Evolutionary conservation across 2,329 filamentous ascomycete species (phyloP), one percentile per base, ranked within the genome.

Genomic region (Phialophora verrucosa): DNA sequence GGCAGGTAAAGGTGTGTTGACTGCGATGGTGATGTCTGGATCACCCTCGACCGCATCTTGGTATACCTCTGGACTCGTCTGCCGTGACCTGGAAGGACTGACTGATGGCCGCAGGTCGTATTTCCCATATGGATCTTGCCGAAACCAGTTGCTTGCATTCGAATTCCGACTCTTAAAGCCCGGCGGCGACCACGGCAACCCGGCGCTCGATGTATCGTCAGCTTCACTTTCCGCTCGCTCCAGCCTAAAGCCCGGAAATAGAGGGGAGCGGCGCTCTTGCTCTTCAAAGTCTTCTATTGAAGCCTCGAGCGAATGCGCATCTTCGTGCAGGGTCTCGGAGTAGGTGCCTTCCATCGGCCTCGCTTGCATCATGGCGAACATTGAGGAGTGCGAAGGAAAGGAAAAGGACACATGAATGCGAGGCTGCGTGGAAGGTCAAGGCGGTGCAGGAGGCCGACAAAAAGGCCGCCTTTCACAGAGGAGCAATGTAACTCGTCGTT

Each of bases 221-320:
- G 76, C 66, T 65, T 81, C 78, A 56, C 84, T 80, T 42, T 81
- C 79, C 59, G 80, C 80, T 17, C 64, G 67, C 49, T 78, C 76
- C 51, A 82, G 88, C 71, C 85, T 83, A 80, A 90, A 89, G 73
- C 84, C 87, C 25, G 82, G 82, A 66, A 86, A 85, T 60, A 83
- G 75, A 20, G 85, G 85, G 17, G 83, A 84, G 38, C 80, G 82
- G 65, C 80, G 81, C 67, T 82, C 82, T 72, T 82, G 81, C 69
- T 82, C 81, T 74, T 88, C 86, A 78, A 87, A 88, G 77, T 88
- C 86, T 75, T 87, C 84, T 71, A 88, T 83, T 64, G 85, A 87
- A 63, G 83, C 85, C 77, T 83, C 82, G 73, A 88, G 76, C 51
- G 85, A 84, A 78, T 87, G 84, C 42, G 63, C 50, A 35, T 70